Evolutionary conservation across 345 rosid genomes (phyloP).

Genomic region (Aquilaria malaccensis): DNA sequence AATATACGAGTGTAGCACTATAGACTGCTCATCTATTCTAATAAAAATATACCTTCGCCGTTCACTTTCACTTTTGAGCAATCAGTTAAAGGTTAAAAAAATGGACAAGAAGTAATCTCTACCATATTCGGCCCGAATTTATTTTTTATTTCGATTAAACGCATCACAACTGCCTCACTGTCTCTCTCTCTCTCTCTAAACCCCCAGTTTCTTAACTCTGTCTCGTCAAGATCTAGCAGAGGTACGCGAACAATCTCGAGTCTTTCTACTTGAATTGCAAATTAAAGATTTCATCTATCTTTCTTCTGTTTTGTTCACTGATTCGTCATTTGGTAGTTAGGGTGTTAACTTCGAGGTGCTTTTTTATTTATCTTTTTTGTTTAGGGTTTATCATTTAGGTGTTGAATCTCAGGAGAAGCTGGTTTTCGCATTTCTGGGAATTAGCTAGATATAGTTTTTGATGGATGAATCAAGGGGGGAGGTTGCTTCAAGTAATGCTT

Average conservation of each 20-base stretch:
- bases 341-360: neutral
- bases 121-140: no score
- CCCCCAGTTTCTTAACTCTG: constrained; percentile 2
- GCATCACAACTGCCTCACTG: no score
- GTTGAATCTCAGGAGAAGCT: neutral
- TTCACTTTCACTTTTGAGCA: no score
- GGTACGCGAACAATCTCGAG: constrained; percentile 22
- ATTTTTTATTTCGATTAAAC: no score
- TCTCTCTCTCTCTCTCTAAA: constrained; percentile 18
- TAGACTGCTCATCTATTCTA: no score
- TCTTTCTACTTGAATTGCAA: neutral
- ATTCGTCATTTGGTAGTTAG: constrained; percentile 2
- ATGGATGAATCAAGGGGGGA: constrained; percentile 21
- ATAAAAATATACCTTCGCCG: no score
- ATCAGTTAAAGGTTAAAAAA: no score
- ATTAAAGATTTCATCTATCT: constrained; percentile 5
- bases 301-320: neutral
- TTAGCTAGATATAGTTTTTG: constrained; percentile 17
- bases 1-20: no score
- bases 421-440: constrained; percentile 12
- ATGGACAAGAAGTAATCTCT: no score
- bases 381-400: constrained; percentile 20
- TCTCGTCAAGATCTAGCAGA: constrained; percentile 23
- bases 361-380: neutral
- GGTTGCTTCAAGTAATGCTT: constrained; percentile 2